Evolutionary conservation across 306 rosid genomes (phyloP).

Genomic region (Cucurbita pepo): DNA sequence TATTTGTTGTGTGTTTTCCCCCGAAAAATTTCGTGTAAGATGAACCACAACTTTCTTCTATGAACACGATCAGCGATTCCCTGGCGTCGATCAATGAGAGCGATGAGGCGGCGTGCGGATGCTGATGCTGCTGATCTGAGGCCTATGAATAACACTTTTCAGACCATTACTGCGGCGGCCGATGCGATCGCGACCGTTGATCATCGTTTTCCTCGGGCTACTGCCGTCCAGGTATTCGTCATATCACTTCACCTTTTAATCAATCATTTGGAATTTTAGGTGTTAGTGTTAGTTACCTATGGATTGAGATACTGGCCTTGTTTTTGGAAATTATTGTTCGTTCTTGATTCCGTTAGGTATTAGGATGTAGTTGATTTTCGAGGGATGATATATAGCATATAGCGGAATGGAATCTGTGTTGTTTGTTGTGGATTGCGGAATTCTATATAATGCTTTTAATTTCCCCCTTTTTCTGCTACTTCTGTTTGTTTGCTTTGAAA

Average conservation of each 20-base stretch:
- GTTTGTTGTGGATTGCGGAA: not conserved
- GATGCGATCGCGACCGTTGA: slow-evolving; percentile 58
- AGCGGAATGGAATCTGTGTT: slow-evolving; percentile 1
- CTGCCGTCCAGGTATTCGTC: slow-evolving; percentile 32
- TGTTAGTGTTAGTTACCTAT: not conserved
- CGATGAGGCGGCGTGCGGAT: slow-evolving; percentile 30
- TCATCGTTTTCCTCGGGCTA: slow-evolving; percentile 43
- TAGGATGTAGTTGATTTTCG: not conserved
- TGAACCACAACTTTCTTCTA: not conserved
- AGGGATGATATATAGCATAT: not conserved
- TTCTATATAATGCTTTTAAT: not conserved
- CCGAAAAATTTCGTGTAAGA: not conserved
- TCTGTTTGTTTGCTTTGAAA: not conserved
- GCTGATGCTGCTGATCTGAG: slow-evolving; percentile 11
- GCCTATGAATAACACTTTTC: slow-evolving; percentile 35
- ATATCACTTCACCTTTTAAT: not conserved
- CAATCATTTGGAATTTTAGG: not conserved
- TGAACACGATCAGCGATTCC: not conserved
- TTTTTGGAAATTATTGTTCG: not conserved
- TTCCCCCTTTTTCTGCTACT: not conserved
- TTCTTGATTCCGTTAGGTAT: not conserved
- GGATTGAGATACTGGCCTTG: not conserved
- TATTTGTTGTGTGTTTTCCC: not conserved
- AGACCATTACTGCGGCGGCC: slow-evolving; percentile 91
- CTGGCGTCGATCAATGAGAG: not conserved